Conservation (phyloP, 768 basidiomycete genomes). For the Ramaria rubella region DNA sequence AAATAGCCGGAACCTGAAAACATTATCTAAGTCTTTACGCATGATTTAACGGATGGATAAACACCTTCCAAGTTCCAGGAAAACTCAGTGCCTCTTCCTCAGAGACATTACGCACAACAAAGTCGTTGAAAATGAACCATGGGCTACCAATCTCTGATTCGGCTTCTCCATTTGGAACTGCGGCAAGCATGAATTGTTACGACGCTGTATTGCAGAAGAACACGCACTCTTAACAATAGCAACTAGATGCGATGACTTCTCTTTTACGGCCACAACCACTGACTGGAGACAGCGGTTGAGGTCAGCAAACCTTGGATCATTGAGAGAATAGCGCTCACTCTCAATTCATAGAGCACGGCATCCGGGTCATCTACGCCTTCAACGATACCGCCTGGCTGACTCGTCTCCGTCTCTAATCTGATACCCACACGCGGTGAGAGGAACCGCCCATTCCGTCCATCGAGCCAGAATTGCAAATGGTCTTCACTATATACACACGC, state of each 20-base stretch:
- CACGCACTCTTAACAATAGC: slow-evolving; percentile 74
- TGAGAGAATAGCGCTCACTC: slow-evolving; percentile 41
- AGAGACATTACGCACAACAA: slow-evolving; percentile 75
- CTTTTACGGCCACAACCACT: slow-evolving; percentile 65
- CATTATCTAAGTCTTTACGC: slow-evolving; percentile 17
- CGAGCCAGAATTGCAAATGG: slow-evolving; percentile 67
- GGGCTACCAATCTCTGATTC: slow-evolving; percentile 38
- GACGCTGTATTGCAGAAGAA: background rate
- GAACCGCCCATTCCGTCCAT: slow-evolving; percentile 52
- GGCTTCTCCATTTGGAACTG: slow-evolving; percentile 66
- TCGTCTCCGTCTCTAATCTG: slow-evolving; percentile 2
- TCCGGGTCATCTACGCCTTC: slow-evolving; percentile 52
- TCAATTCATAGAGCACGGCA: slow-evolving; percentile 58
- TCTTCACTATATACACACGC: slow-evolving; percentile 76
- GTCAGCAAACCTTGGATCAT: background rate
- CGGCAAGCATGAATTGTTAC: background rate
- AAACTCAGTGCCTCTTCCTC: slow-evolving; percentile 87
- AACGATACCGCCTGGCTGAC: slow-evolving; percentile 50
- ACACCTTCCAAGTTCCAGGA: slow-evolving; percentile 86
- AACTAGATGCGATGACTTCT: slow-evolving; percentile 74
- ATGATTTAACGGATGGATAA: slow-evolving; percentile 13
- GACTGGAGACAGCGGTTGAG: slow-evolving; percentile 39
- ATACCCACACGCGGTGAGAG: slow-evolving; percentile 44
- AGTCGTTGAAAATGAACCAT: slow-evolving; percentile 98
- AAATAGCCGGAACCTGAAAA: slow-evolving; percentile 76